Conservation (phyloP, 2,329 filamentous ascomycete species). For the Arthrobotrys sphaeroides region DNA sequence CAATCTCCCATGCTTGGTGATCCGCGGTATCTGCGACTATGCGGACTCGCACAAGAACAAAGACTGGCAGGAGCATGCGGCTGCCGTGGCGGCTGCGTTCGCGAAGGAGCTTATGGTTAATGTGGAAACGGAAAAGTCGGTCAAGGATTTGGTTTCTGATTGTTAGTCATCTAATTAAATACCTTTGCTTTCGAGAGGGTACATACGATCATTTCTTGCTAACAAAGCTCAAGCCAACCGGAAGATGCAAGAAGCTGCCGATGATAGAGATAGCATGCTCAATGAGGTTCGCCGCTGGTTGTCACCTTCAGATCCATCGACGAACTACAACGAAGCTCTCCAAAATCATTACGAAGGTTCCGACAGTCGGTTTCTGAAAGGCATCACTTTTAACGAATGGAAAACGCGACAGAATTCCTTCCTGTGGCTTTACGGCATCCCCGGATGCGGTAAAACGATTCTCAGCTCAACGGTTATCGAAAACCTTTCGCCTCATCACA, state of each 20-base stretch:
- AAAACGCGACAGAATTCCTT: conserved; percentile 58
- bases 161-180: too few species aligned
- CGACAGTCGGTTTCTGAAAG: conserved; percentile 60
- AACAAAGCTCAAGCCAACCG: too few species aligned
- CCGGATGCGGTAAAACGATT: conserved; percentile 63
- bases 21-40: conserved; percentile 32
- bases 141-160: too few species aligned
- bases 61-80: conserved; percentile 13
- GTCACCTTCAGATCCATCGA: conserved; percentile 60
- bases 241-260: too few species aligned
- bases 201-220: too few species aligned
- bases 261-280: too few species aligned
- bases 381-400: conserved; percentile 59
- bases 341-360: conserved; percentile 59
- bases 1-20: conserved; percentile 20
- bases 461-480: conserved; percentile 61
- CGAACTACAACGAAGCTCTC: conserved; percentile 59
- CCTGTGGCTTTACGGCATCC: conserved; percentile 62
- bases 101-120: conserved; percentile 19
- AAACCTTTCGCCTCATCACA: conserved; percentile 49
- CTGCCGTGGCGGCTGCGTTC: conserved; percentile 17
- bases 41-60: conserved; percentile 23
- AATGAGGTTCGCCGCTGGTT: too few species aligned
- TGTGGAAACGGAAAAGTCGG: neutral
- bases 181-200: too few species aligned